phyloP scores from a whole-genome alignment of 75 land plant genomes.

The Picea glauca region DNA sequence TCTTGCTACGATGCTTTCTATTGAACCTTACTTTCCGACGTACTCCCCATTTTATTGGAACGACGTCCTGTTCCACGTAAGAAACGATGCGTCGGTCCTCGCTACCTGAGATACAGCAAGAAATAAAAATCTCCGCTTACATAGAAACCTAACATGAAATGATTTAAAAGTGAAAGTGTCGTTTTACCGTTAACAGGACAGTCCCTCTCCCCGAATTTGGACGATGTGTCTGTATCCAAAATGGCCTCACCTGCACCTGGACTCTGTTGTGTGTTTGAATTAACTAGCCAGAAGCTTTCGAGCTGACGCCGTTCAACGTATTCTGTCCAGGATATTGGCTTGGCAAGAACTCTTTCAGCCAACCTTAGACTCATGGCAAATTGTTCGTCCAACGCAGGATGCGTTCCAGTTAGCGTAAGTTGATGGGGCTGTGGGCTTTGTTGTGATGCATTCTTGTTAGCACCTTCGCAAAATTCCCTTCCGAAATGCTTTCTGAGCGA shows the following conservation, averaged over 20 bases:
- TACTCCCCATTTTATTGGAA: constrained; percentile 42
- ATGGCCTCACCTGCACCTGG: background rate
- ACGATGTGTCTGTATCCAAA: background rate
- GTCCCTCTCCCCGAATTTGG: background rate
- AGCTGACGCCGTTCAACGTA: constrained; percentile 17
- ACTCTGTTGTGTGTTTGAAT: background rate
- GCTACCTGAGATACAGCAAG: background rate
- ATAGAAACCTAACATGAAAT: background rate
- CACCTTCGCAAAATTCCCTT: background rate
- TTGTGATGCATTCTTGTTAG: background rate
- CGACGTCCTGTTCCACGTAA: constrained; percentile 8
- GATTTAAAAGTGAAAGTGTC: too few species aligned
- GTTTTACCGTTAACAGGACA: background rate
- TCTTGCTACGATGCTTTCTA: constrained; percentile 15
- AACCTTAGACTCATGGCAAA: constrained; percentile 38
- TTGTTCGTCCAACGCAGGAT: constrained; percentile 61
- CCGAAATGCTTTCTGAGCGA: constrained; percentile 42
- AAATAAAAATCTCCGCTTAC: constrained; percentile 2
- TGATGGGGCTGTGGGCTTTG: background rate
- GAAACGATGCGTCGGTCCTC: constrained; percentile 12
- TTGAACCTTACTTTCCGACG: constrained; percentile 35
- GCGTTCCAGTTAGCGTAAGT: background rate
- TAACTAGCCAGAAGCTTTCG: constrained; percentile 52
- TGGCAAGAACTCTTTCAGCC: constrained; percentile 30
- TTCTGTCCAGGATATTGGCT: constrained; percentile 23